Percentiles rank a stretch among this genome's conserved stretches.
These are phyloP conservation scores for Dittrichia graveolens DNA, from an alignment of 129 eudicot species.

Conservation along the genomic window DNA sequence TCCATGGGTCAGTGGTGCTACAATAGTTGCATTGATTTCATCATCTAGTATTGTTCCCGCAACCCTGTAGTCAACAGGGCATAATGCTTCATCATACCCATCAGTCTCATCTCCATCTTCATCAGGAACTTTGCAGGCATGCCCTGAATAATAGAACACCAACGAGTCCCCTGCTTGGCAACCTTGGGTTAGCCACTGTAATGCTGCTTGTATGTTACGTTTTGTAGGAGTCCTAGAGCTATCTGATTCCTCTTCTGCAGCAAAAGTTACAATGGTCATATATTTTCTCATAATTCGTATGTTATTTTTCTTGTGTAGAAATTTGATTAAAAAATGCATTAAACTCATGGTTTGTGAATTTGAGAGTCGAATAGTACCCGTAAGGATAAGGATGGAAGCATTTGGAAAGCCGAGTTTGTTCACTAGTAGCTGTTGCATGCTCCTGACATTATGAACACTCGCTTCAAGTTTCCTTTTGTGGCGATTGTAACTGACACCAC, in stretches of 20 bases:
- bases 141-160: slow-evolving; percentile 75
- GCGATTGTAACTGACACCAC: slow-evolving; percentile 66
- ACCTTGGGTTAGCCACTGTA: slow-evolving; percentile 61
- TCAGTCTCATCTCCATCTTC: slow-evolving; percentile 65
- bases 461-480: slow-evolving; percentile 56
- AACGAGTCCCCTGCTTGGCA: slow-evolving; percentile 70
- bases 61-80: slow-evolving; percentile 65
- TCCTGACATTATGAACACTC: slow-evolving; percentile 53
- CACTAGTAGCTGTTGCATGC: slow-evolving; percentile 49
- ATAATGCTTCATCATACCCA: slow-evolving; percentile 65
- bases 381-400: slow-evolving; percentile 55
- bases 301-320: too few species aligned
- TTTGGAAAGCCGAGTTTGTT: slow-evolving; percentile 49
- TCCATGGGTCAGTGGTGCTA: slow-evolving; percentile 68
- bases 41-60: slow-evolving; percentile 67
- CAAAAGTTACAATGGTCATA: neutral
- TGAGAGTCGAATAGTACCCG: slow-evolving; percentile 44
- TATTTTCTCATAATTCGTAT: too few species aligned
- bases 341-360: neutral
- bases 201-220: slow-evolving; percentile 49
- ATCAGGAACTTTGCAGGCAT: slow-evolving; percentile 53
- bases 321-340: too few species aligned
- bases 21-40: slow-evolving; percentile 65
- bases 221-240: slow-evolving; percentile 55
- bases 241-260: slow-evolving; percentile 57